Conservation (phyloP, 2,329 filamentous ascomycete species). For the Colletotrichum lindemuthianum region DNA sequence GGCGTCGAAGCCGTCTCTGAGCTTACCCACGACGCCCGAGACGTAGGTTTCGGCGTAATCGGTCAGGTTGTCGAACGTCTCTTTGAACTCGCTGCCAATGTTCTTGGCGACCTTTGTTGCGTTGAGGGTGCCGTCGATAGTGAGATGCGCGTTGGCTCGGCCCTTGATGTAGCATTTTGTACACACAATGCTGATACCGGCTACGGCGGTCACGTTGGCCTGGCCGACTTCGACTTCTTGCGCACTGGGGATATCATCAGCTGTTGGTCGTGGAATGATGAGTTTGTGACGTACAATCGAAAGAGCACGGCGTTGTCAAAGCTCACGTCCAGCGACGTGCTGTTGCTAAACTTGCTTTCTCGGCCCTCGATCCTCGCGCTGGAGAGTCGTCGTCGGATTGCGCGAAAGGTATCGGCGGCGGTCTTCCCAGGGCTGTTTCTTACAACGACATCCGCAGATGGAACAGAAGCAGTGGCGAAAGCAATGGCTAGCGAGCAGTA, state of each 20-base stretch:
- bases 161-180: slow-evolving; percentile 62
- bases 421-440: slow-evolving; percentile 12
- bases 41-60: slow-evolving; percentile 47
- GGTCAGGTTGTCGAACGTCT: slow-evolving; percentile 48
- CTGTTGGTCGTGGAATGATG: too few species aligned
- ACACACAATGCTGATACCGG: slow-evolving; percentile 55
- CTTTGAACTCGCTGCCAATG: slow-evolving; percentile 44
- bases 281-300: slow-evolving; percentile 40
- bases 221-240: slow-evolving; percentile 31
- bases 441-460: slow-evolving; percentile 17
- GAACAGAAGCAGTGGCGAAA: not conserved
- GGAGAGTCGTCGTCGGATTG: slow-evolving; percentile 17
- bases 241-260: not conserved
- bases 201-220: slow-evolving; percentile 36
- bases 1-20: slow-evolving; percentile 42
- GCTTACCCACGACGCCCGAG: slow-evolving; percentile 41
- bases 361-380: slow-evolving; percentile 13
- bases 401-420: slow-evolving; percentile 14
- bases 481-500: not conserved
- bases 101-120: slow-evolving; percentile 45
- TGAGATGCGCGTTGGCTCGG: slow-evolving; percentile 53
- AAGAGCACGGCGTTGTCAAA: slow-evolving; percentile 52
- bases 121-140: slow-evolving; percentile 54
- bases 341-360: slow-evolving; percentile 38
- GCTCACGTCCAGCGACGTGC: slow-evolving; percentile 49